Percentiles rank a stretch among this genome's conserved stretches.
phyloP scores from a whole-genome alignment of 1,139 yeast genomes.

The Diutina pseudorugosa region DNA sequence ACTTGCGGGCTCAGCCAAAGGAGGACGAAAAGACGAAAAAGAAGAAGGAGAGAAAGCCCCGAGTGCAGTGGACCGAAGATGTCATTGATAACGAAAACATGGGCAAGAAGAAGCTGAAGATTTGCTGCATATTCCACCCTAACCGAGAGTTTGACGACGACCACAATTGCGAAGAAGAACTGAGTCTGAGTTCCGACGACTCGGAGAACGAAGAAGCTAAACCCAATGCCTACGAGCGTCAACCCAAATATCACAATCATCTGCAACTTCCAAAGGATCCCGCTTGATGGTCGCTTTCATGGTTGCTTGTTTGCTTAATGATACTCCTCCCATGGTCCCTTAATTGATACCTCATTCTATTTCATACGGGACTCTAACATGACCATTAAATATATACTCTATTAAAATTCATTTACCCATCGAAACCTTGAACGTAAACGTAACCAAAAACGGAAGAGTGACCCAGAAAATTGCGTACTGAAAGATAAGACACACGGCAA shows the following conservation, averaged over 20 bases:
- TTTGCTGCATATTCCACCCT: slow-evolving; percentile 94
- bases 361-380: no score
- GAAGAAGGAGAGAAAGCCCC: slow-evolving; percentile 14
- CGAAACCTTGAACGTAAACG: slow-evolving; percentile 38
- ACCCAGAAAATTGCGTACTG: slow-evolving; percentile 54
- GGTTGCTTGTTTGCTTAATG: no score
- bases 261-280: slow-evolving; percentile 5
- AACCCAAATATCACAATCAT: slow-evolving; percentile 45
- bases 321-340: no score
- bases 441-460: slow-evolving; percentile 55
- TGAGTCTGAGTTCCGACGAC: slow-evolving; percentile 16
- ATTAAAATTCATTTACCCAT: background rate
- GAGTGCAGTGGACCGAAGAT: slow-evolving; percentile 75
- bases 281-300: no score
- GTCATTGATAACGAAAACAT: slow-evolving; percentile 83
- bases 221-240: slow-evolving; percentile 69
- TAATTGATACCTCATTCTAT: no score
- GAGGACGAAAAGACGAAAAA: background rate
- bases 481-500: slow-evolving; percentile 58
- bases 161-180: slow-evolving; percentile 6
- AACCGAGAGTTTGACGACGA: slow-evolving; percentile 48
- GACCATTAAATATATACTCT: background rate
- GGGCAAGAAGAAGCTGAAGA: slow-evolving; percentile 79
- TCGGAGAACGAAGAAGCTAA: slow-evolving; percentile 15
- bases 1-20: background rate